Conservation (phyloP, 257 asterid species). For the Handroanthus guayacan region DNA sequence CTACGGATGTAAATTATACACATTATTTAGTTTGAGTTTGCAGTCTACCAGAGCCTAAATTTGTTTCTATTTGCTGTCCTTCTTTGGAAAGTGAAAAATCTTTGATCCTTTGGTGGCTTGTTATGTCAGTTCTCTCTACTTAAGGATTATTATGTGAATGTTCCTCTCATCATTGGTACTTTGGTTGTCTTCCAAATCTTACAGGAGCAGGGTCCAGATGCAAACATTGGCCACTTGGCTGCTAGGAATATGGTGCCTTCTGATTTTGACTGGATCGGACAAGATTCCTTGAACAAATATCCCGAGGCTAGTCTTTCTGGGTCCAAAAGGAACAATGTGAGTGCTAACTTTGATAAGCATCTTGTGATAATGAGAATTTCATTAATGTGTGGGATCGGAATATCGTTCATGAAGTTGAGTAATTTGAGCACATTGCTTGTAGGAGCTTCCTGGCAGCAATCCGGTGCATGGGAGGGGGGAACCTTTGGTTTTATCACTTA, state of each 20-base stretch:
- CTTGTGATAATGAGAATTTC: background rate
- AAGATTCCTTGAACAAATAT: conserved; percentile 53
- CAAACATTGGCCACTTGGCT: conserved; percentile 67
- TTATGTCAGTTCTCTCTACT: conserved; percentile 28
- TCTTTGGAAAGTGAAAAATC: background rate
- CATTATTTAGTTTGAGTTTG: background rate
- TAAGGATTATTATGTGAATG: conserved; percentile 6
- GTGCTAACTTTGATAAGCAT: conserved; percentile 10
- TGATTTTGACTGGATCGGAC: conserved; percentile 70
- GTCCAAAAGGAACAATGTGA: conserved; percentile 73
- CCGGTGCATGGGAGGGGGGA: conserved; percentile 14
- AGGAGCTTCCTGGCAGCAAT: conserved; percentile 28
- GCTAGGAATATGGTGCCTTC: conserved; percentile 57
- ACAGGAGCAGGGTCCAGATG: conserved; percentile 76
- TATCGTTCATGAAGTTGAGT: conserved; percentile 20
- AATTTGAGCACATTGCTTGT: conserved; percentile 12
- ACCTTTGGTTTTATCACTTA: conserved; percentile 21
- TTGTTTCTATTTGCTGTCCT: conserved; percentile 11
- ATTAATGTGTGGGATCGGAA: background rate
- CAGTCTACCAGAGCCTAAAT: background rate
- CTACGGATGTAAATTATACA: background rate
- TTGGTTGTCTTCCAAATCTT: conserved; percentile 36
- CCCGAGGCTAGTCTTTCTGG: conserved; percentile 67
- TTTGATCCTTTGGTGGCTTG: conserved; percentile 21
- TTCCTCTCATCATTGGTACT: conserved; percentile 12